These are phyloP conservation scores for Epichloe typhina DNA, from an alignment of 2,329 filamentous ascomycete species.

Conservation along the genomic window DNA sequence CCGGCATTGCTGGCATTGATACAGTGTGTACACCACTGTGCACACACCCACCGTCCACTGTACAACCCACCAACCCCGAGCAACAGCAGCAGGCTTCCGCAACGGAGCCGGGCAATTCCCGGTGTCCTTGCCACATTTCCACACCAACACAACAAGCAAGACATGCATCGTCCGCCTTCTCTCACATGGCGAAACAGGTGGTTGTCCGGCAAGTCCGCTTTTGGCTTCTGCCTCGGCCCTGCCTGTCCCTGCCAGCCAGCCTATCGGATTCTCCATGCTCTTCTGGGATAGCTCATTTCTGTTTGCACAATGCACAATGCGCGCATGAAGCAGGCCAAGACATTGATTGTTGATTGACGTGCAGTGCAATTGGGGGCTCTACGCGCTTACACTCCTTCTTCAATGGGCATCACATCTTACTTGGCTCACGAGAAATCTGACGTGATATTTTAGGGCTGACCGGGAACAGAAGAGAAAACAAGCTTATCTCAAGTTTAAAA, in stretches of 20 bases:
- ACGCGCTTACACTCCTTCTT: no score
- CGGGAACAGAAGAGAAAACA: neutral
- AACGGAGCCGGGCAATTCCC: constrained; percentile 3
- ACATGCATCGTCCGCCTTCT: neutral
- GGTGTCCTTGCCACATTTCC: neutral
- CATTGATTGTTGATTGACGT: no score
- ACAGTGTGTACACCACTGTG: no score
- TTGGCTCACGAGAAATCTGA: neutral
- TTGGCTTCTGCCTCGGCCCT: neutral
- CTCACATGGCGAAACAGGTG: neutral
- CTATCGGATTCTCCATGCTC: constrained; percentile 3
- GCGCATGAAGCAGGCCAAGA: no score
- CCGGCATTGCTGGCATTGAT: no score
- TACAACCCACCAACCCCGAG: no score
- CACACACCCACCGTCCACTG: no score
- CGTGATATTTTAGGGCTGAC: neutral
- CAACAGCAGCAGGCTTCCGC: no score
- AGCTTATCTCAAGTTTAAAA: neutral
- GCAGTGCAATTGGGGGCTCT: no score
- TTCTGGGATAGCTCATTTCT: neutral
- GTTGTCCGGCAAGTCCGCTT: neutral
- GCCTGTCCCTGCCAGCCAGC: neutral
- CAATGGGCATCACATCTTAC: no score
- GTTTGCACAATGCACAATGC: no score
- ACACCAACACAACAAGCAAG: neutral